These are phyloP conservation scores for Mollisia scopiformis DNA, from an alignment of 2,329 filamentous ascomycete species.

Conservation along the genomic window DNA sequence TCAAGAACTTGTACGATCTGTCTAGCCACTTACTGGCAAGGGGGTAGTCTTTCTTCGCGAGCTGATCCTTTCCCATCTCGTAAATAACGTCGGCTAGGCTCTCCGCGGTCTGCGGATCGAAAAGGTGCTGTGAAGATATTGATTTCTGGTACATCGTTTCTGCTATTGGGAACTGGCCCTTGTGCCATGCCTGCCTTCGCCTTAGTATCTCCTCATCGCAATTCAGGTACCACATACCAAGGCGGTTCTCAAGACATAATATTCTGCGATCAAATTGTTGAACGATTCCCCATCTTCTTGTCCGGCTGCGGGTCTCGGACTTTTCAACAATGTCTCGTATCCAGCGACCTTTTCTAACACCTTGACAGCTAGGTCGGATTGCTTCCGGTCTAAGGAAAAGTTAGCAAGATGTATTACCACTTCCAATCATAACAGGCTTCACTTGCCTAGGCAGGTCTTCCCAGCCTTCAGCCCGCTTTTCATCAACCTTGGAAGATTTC, in stretches of 20 bases:
- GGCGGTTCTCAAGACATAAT: constrained; percentile 42
- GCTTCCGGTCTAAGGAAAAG: constrained; percentile 33
- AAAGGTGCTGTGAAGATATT: constrained; percentile 39
- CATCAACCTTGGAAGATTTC: constrained; percentile 59
- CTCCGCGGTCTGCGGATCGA: constrained; percentile 58
- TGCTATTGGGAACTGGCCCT: constrained; percentile 72
- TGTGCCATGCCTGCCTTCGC: constrained; percentile 70
- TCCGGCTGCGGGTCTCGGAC: constrained; percentile 31
- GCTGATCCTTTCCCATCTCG: constrained; percentile 68
- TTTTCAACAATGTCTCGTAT: constrained; percentile 49
- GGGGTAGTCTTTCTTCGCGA: constrained; percentile 53
- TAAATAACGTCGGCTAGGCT: constrained; percentile 69
- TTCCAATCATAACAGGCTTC: neutral
- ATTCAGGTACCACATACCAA: constrained; percentile 51
- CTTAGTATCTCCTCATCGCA: constrained; percentile 25
- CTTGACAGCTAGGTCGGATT: constrained; percentile 60
- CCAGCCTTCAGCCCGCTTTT: constrained; percentile 69
- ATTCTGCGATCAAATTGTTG: constrained; percentile 34
- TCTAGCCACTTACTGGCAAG: constrained; percentile 74
- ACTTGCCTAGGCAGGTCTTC: constrained; percentile 62
- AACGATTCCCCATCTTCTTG: constrained; percentile 34
- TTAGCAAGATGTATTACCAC: constrained; percentile 17
- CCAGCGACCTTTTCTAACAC: constrained; percentile 67
- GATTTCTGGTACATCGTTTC: constrained; percentile 76
- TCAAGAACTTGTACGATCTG: constrained; percentile 64